Percentiles rank a stretch among this genome's conserved stretches.
Conservation (phyloP, 2,329 filamentous ascomycete genomes). For the Fusarium subtropicale region DNA sequence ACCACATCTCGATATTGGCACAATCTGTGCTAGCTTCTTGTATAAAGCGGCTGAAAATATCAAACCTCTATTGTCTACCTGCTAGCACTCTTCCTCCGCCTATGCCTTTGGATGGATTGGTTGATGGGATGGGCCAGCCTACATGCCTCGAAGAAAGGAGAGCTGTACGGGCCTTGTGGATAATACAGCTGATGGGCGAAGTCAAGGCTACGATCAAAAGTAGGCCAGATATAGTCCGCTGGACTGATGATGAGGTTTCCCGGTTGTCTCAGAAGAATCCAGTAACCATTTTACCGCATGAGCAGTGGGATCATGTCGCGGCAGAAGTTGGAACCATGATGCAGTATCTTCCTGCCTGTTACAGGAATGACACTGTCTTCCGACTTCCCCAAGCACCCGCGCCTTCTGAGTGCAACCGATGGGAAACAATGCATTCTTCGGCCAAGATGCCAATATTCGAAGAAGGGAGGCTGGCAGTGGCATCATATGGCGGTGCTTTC, state of each 20-base stretch:
- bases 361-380: neutral
- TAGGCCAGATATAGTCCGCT: neutral
- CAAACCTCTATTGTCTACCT: neutral
- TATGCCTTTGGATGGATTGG: rapidly evolving
- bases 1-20: neutral
- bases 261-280: neutral
- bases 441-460: too few species aligned
- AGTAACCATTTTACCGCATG: neutral
- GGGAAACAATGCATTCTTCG: neutral
- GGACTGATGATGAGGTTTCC: rapidly evolving
- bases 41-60: neutral
- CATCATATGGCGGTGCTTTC: too few species aligned
- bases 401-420: neutral
- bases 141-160: neutral
- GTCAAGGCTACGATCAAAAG: neutral
- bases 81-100: rapidly evolving
- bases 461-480: too few species aligned
- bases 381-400: neutral
- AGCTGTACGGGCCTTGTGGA: neutral
- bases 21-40: neutral
- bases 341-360: neutral
- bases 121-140: neutral
- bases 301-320: too few species aligned
- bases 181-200: neutral
- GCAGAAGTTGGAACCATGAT: neutral